Evolutionary conservation across 345 rosid genomes (phyloP).

Genomic region (Dipteronia dyeriana): DNA sequence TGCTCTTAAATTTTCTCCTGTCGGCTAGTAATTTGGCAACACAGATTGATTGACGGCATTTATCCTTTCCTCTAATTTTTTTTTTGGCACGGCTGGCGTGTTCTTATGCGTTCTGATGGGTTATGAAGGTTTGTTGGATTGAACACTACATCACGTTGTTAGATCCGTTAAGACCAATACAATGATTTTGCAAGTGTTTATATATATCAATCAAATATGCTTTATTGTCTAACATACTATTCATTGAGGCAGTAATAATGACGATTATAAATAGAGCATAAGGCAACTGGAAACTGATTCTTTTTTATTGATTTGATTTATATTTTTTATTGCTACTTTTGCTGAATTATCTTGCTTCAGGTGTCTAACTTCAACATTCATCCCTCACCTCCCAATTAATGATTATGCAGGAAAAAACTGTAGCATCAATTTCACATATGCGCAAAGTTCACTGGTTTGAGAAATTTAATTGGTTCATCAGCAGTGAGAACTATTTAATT

Average conservation of each 20-base stretch:
- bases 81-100: background rate
- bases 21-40: background rate
- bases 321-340: background rate
- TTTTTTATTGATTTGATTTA: background rate
- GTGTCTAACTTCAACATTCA: conserved; percentile 3
- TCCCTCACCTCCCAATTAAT: background rate
- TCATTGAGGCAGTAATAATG: background rate
- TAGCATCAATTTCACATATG: conserved; percentile 89
- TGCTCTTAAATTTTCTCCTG: background rate
- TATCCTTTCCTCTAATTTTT: background rate
- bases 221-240: background rate
- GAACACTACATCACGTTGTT: too few relatives aligned
- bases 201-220: background rate
- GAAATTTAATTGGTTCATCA: conserved; percentile 98
- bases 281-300: background rate
- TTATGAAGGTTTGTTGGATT: too few relatives aligned
- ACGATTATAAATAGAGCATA: background rate
- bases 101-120: too few relatives aligned
- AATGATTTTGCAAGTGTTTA: background rate
- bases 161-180: background rate
- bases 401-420: conserved; percentile 71
- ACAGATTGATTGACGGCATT: background rate
- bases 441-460: conserved; percentile 99
- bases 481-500: conserved; percentile 90
- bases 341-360: background rate